Conservation (phyloP, 2,329 filamentous ascomycete genomes). For the Monosporascus sp. region DNA sequence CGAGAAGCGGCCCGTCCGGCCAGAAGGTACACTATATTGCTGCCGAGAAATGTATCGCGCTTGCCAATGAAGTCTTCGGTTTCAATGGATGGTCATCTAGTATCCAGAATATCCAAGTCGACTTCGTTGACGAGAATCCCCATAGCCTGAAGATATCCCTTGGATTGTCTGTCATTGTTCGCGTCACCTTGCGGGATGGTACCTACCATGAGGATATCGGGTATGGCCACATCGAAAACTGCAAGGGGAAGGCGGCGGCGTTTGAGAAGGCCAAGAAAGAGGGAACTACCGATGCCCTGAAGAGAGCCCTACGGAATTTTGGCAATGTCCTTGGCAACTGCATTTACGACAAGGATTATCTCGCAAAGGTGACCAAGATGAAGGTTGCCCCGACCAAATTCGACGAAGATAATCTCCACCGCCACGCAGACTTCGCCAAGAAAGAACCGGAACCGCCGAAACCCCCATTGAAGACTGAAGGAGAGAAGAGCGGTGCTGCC, state of each 20-base stretch:
- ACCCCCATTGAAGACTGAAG: constrained; percentile 22
- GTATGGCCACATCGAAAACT: constrained; percentile 95
- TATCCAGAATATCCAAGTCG: constrained; percentile 91
- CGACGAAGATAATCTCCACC: constrained; percentile 72
- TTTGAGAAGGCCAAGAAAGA: constrained; percentile 99
- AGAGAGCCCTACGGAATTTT: constrained; percentile 84
- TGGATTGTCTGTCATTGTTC: constrained; percentile 83
- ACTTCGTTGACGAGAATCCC: constrained; percentile 86
- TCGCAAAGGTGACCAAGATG: constrained; percentile 83
- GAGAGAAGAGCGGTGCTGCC: constrained; percentile 19
- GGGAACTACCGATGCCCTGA: constrained; percentile 89
- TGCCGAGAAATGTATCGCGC: constrained; percentile 93
- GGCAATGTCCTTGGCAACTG: constrained; percentile 98
- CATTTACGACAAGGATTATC: constrained; percentile 93
- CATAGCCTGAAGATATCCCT: constrained; percentile 75
- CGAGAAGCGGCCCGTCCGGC: constrained; percentile 75
- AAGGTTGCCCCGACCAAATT: constrained; percentile 76
- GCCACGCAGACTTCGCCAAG: constrained; percentile 72
- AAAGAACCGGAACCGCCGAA: constrained; percentile 39
- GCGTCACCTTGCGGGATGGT: constrained; percentile 85
- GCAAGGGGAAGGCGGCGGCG: constrained; percentile 87
- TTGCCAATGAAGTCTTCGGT: constrained; percentile 29
- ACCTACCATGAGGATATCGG: constrained; percentile 98
- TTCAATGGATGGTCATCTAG: constrained; percentile 72
- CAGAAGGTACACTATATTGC: constrained; percentile 88